phyloP scores from a whole-genome alignment of 2,329 filamentous ascomycete genomes.

The Claviceps capensis region DNA sequence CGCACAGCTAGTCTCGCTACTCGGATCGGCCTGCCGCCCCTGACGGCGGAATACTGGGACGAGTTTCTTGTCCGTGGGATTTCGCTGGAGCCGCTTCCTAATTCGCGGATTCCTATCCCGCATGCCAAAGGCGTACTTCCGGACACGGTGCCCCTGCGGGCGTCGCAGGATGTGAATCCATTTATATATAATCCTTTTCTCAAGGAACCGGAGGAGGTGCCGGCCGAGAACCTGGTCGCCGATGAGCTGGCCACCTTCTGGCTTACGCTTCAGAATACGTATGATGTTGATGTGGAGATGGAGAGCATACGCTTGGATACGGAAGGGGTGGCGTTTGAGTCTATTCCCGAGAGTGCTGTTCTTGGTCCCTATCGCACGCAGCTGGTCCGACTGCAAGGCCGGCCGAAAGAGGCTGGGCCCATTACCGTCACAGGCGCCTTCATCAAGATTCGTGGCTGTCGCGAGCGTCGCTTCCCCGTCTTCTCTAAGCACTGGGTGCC shows the following conservation, averaged over 20 bases:
- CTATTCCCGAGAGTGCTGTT: constrained; percentile 47
- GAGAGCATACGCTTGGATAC: constrained; percentile 66
- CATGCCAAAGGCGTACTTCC: constrained; percentile 45
- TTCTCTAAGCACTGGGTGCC: constrained; percentile 66
- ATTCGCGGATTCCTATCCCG: constrained; percentile 48
- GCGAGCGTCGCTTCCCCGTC: constrained; percentile 71
- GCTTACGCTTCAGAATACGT: constrained; percentile 84
- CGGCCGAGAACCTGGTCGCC: constrained; percentile 60
- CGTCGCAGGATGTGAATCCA: constrained; percentile 56
- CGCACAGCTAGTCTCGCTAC: constrained; percentile 69
- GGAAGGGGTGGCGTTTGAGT: constrained; percentile 59
- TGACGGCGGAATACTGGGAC: constrained; percentile 89
- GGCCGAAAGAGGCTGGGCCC: constrained; percentile 50
- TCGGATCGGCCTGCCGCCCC: constrained; percentile 54
- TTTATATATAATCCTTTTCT: constrained; percentile 94
- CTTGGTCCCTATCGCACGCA: constrained; percentile 78
- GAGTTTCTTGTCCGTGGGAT: constrained; percentile 78
- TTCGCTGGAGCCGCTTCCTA: constrained; percentile 49
- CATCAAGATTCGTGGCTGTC: constrained; percentile 69
- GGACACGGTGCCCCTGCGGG: constrained; percentile 32
- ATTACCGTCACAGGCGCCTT: constrained; percentile 66
- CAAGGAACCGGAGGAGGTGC: constrained; percentile 47
- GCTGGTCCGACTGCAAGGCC: constrained; percentile 56
- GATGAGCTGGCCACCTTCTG: constrained; percentile 66
- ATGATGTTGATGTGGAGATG: constrained; percentile 82